Conservation (phyloP, 768 basidiomycete genomes). For the Suillus clintonianus region DNA sequence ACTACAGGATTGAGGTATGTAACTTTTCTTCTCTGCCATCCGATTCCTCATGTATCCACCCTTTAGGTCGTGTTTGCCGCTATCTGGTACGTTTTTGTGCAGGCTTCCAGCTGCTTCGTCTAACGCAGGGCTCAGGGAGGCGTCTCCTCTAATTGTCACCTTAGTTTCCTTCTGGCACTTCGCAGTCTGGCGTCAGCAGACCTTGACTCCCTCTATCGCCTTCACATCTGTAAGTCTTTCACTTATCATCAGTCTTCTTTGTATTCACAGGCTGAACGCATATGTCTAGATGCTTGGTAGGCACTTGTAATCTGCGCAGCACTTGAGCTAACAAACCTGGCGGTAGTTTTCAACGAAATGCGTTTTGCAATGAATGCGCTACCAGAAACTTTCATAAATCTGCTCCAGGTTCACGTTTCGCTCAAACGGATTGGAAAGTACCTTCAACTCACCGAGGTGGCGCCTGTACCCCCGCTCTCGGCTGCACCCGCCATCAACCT, state of each 20-base stretch:
- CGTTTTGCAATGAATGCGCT: slow-evolving; percentile 85
- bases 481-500: slow-evolving; percentile 47
- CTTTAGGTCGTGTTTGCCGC: slow-evolving; percentile 21
- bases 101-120: not conserved
- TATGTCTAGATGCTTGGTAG: slow-evolving; percentile 42
- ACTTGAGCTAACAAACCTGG: not conserved
- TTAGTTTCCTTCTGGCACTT: slow-evolving; percentile 71
- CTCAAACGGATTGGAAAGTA: slow-evolving; percentile 92
- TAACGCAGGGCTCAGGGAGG: slow-evolving; percentile 32
- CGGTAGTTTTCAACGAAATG: slow-evolving; percentile 80
- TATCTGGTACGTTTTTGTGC: not conserved
- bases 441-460: slow-evolving; percentile 72
- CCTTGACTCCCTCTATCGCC: slow-evolving; percentile 80
- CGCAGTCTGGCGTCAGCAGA: slow-evolving; percentile 66
- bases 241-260: not conserved
- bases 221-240: slow-evolving; percentile 62
- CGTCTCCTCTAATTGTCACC: slow-evolving; percentile 58
- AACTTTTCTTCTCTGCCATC: not conserved
- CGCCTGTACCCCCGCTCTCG: slow-evolving; percentile 56
- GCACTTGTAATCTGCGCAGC: slow-evolving; percentile 3
- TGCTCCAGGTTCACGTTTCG: slow-evolving; percentile 86
- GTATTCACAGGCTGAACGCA: not conserved
- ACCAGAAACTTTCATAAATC: slow-evolving; percentile 89
- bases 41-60: slow-evolving; percentile 3
- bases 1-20: slow-evolving; percentile 80